phyloP scores from a whole-genome alignment of 2,329 filamentous ascomycete genomes.

The Penicillium sp. region DNA sequence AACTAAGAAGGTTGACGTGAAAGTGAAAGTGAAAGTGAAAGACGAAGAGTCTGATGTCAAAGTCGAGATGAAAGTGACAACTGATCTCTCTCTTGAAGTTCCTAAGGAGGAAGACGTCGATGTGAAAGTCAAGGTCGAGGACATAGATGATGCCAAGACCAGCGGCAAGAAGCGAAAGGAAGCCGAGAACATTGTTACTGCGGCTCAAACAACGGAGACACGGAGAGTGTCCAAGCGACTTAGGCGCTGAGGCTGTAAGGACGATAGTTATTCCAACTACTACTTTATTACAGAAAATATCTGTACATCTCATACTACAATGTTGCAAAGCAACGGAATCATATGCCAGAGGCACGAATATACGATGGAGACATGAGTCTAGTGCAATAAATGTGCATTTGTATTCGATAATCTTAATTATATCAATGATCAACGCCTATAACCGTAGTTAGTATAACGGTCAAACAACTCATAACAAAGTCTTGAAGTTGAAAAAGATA shows the following conservation, averaged over 20 bases:
- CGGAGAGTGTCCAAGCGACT: conserved; percentile 34
- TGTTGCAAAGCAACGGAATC: background rate
- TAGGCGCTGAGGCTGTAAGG: conserved; percentile 9
- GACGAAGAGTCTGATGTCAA: conserved; percentile 28
- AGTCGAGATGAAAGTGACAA: conserved; percentile 28
- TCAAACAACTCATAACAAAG: conserved; percentile 9
- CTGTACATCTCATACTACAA: background rate
- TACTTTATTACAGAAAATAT: background rate
- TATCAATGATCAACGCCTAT: conserved; percentile 1
- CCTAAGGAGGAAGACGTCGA: conserved; percentile 21
- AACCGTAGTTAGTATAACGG: conserved; percentile 23
- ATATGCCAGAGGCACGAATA: background rate
- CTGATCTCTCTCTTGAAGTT: conserved; percentile 25
- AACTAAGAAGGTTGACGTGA: conserved; percentile 38
- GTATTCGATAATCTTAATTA: background rate
- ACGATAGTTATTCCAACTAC: background rate
- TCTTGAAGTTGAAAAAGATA: conserved; percentile 3
- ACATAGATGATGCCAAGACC: conserved; percentile 12
- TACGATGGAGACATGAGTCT: background rate
- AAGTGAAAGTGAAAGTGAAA: conserved; percentile 33
- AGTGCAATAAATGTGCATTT: background rate
- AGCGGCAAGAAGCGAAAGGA: conserved; percentile 19
- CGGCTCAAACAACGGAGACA: conserved; percentile 24
- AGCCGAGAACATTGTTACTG: conserved; percentile 19
- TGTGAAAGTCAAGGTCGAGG: conserved; percentile 20